A percentile compares a stretch with the other conserved stretches of the same genome.
Conservation (phyloP, 768 basidiomycete genomes). For the Boletus subcaerulescens region DNA sequence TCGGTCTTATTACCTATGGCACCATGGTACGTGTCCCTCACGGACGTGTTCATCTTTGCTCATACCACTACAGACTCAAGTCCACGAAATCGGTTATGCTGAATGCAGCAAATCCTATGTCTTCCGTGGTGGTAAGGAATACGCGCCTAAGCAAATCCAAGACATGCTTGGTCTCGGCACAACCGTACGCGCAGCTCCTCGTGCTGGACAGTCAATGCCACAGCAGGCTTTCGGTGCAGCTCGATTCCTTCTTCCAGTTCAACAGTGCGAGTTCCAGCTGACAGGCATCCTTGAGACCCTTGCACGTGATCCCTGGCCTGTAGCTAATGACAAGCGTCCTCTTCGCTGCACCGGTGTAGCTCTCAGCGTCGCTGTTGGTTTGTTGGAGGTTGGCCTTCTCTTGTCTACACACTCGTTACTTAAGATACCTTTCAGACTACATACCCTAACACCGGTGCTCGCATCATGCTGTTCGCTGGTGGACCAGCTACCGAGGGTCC, state of each 20-base stretch:
- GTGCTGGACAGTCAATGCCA: conserved; percentile 80
- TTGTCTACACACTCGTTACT: background rate
- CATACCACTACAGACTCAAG: conserved; percentile 70
- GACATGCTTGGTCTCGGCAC: conserved; percentile 90
- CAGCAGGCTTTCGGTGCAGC: conserved; percentile 80
- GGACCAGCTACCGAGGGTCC: conserved; percentile 97
- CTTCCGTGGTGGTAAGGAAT: conserved; percentile 97
- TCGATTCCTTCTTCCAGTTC: conserved; percentile 87
- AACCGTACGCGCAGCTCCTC: conserved; percentile 78
- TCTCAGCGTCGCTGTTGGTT: conserved; percentile 85
- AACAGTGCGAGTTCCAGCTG: conserved; percentile 93
- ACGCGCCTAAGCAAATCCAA: conserved; percentile 92
- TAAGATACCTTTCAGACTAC: conserved; percentile 49
- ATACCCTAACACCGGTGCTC: conserved; percentile 92
- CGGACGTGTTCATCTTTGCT: background rate
- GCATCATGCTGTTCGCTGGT: conserved; percentile 95
- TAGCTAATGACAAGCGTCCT: conserved; percentile 90
- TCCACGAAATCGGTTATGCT: conserved; percentile 95
- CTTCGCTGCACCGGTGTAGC: conserved; percentile 95
- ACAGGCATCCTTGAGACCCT: conserved; percentile 89
- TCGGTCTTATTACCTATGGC: conserved; percentile 94
- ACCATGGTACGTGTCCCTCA: conserved; percentile 72
- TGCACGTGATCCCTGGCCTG: conserved; percentile 93
- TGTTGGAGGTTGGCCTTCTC: conserved; percentile 65
- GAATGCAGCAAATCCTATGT: conserved; percentile 98